Conservation (phyloP, 768 basidiomycete species). For the Hericium erinaceus region DNA sequence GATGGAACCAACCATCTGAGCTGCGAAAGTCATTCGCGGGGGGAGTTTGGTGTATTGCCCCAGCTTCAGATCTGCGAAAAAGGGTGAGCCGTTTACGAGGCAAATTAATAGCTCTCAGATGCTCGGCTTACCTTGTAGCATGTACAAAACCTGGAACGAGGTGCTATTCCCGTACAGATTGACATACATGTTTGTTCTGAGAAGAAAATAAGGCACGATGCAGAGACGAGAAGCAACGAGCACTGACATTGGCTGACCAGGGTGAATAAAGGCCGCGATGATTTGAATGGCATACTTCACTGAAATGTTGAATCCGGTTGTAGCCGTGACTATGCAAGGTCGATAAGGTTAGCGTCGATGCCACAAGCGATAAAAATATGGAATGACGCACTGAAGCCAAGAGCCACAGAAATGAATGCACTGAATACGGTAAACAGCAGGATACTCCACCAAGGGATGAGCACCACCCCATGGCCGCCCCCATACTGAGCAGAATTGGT, state of each 20-base stretch:
- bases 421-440: slow-evolving; percentile 36
- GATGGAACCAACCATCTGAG: slow-evolving; percentile 42
- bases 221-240: background rate
- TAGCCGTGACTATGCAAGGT: slow-evolving; percentile 26
- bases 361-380: no score
- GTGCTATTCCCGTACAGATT: slow-evolving; percentile 46
- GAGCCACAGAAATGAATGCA: slow-evolving; percentile 27
- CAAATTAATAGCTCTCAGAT: background rate
- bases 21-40: slow-evolving; percentile 37
- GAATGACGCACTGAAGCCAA: slow-evolving; percentile 27
- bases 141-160: slow-evolving; percentile 41
- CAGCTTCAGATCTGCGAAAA: slow-evolving; percentile 33
- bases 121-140: slow-evolving; percentile 33
- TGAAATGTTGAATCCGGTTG: slow-evolving; percentile 36
- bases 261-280: slow-evolving; percentile 41
- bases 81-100: background rate
- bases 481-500: slow-evolving; percentile 16
- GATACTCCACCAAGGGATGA: slow-evolving; percentile 47
- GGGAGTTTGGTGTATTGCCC: slow-evolving; percentile 49
- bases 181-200: slow-evolving; percentile 45
- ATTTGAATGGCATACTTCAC: slow-evolving; percentile 42
- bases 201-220: background rate
- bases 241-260: slow-evolving; percentile 34
- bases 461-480: slow-evolving; percentile 24
- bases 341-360: background rate